Base-by-base conservation (phyloP, 1,284 basidiomycete genomes). In the Rhodofomes roseus region DNA sequence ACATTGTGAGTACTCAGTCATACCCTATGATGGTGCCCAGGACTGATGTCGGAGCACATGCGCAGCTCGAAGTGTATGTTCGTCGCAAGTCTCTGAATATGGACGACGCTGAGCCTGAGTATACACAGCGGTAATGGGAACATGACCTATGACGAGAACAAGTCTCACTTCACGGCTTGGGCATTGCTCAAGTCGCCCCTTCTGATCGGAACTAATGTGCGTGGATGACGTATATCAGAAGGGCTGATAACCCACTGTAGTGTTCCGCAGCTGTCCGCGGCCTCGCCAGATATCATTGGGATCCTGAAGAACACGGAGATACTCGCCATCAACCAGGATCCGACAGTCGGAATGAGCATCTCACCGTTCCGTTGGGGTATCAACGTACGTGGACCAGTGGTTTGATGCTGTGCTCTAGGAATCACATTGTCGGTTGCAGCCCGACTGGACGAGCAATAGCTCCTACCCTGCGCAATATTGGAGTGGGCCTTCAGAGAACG, bases 301-400 rank as follows among this genome's bases (percentile, higher is more conserved):
- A 81, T 87, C 62, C 72, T 87, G 48, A 83, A 74, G 63, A 87
- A 87, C 68, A 70, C 62, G 39, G 86, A 87, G 68, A 82, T 87
- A 52, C 78, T 87, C 31, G 85, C 81, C n/a, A 86, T 87, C 62
- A 85, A 86, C 67, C 86, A 87, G 69, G 85, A 87, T 65, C 76
- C 82, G 0, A 81, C 82, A 0, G 75, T 81, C 39, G 86, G 85
- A 1, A 81, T 79, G 22, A 79, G 79, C 29, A 77, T 87, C 54
- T 78, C 83, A 29, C 86, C 86, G 11, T 87, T 87, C 74, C 73
- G 84, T 64, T 87, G 86, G 86, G 85, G 86, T 6, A 63, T 80
- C 39, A 81, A 81, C 65, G 81, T 81, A 31, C 9, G 75, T 72
- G 23, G 12, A 11, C 29, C 16, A 18, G 4, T 39, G 16, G 4